Evolutionary conservation across 371 early-diverging fungal species (phyloP), one percentile per base, ranked within the genome.

Genomic region (Mucor indicus): DNA sequence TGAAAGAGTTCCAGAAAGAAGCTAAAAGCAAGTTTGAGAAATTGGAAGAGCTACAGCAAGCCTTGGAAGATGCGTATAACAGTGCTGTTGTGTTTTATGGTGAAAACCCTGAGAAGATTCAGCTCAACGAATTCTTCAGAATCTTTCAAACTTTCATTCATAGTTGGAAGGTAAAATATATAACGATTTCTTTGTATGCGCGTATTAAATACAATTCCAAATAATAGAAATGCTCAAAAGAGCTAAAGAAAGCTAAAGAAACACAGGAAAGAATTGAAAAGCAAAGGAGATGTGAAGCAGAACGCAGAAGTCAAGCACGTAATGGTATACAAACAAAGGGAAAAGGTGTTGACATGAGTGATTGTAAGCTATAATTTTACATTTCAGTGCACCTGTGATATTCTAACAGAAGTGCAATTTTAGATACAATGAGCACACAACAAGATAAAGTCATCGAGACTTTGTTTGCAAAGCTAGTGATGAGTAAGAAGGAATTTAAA

Each of bases 101-200:
- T 22, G 96, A 95, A 62, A 86, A 92, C 50, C 66, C 87, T 20
- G 57, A 59, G 19, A 67, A 67, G 11, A 85, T 82, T 57, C 83
- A 84, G 38, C 87, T 89, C 0, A 93, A 92, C 44, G 93, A 92
- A 53, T 93, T 90, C 68, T 90, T 91, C 73, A 82, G 79, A 2
- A 80, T 90, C n/a, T 89, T 89, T 67, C 80, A 83, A 53, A 83
- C 79, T 1, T 91, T 91, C 48, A 38, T 38, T 12, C 15, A 10
- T 8, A 24, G 15, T 23, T 44, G 43, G 59, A 39, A 56, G 46
- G 57, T 50, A 50, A 44, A 29, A 29, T 37, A 22, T n/a, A 22
- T 46, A 45, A 23, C 36, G 32, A 33, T 33, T 20, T 51, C 6
- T 41, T 38, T 20, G 10, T 2, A 21, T 15, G 48, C 32, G 25